phyloP scores from a whole-genome alignment of 768 basidiomycete species.

The Lactarius sp. region DNA sequence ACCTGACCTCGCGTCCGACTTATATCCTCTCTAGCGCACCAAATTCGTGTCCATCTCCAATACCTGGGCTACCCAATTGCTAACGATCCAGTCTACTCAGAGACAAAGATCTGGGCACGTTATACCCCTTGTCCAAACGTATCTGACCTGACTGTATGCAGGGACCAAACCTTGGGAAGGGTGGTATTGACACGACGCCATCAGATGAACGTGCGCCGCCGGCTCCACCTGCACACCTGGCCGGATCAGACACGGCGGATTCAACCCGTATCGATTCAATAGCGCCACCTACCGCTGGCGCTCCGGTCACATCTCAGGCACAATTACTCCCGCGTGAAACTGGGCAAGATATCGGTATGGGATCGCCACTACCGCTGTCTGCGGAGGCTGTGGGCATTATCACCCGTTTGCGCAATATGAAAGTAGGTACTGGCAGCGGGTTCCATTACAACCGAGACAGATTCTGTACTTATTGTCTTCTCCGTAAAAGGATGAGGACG shows the following conservation, averaged over 20 bases:
- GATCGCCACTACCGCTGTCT: constrained; percentile 76
- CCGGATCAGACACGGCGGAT: constrained; percentile 30
- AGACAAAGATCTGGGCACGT: constrained; percentile 67
- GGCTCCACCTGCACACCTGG: constrained; percentile 41
- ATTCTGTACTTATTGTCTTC: neutral
- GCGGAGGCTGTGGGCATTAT: constrained; percentile 75
- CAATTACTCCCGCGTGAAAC: constrained; percentile 77
- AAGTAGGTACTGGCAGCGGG: constrained; percentile 41
- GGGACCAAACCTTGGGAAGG: constrained; percentile 71
- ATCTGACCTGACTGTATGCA: constrained; percentile 28
- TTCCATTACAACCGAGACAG: constrained; percentile 8
- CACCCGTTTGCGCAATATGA: constrained; percentile 73
- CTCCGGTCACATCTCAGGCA: neutral
- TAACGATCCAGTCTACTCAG: constrained; percentile 92
- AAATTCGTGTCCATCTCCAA: constrained; percentile 95
- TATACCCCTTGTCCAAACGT: neutral
- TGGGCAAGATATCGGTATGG: constrained; percentile 83
- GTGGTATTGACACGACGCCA: constrained; percentile 75
- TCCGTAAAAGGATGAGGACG: constrained; percentile 62
- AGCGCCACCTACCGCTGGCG: neutral
- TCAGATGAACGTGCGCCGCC: constrained; percentile 62
- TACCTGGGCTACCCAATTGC: constrained; percentile 91
- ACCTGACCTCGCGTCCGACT: neutral
- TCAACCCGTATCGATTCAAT: neutral
- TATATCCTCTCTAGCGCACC: constrained; percentile 61